Evolutionary conservation across 2,329 filamentous ascomycete genomes (phyloP), one percentile per base, ranked within the genome.

Genomic region (Davidsoniella virescens): DNA sequence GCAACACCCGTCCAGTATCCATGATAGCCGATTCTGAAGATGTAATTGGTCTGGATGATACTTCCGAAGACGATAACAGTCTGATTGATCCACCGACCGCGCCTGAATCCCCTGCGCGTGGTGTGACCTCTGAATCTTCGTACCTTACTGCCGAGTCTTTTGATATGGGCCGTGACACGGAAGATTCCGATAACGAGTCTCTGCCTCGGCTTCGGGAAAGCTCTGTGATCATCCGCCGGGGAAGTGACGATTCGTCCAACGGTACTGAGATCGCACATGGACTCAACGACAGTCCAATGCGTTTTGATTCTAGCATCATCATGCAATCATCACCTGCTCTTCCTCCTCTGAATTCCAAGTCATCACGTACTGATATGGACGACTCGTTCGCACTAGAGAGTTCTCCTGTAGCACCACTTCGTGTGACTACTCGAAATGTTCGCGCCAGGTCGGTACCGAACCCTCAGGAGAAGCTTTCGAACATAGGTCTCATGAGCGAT

Each of bases 401-500:
- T 44, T 50, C 51, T 4, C 50, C 54, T 17, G 47, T 42, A 29
- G 39, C 47, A 2, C 49, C 54, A 5, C 39, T 43, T 20, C 49
- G 52, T 4, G 38, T 39, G 4, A 50, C 47, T n/a, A 50, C 47
- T n/a, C 50, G 50, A 20, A 26, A 44, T 16, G 29, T 46, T 12
- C 51, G 51, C 17, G 45, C 49, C 9, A 49, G 49, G 38, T 52
- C 54, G 4, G 44, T 42, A n/a, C 47, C 51, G 9, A 47, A 44
- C 44, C 52, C 42, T 14, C 47, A 52, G 8, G 43, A 26, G 29
- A 46, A 44, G 7, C 36, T 44, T 2, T 46, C 49, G 5, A 44
- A 18, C 20, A 18, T 37, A 16, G 41, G 41, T 17, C 12, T 44
- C 20, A 51, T 5, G 65, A 70, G 18, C 63, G 67, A 26, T 33